Conservation (phyloP, 2,329 filamentous ascomycete genomes). For the Aspergillus eucalypticola region DNA sequence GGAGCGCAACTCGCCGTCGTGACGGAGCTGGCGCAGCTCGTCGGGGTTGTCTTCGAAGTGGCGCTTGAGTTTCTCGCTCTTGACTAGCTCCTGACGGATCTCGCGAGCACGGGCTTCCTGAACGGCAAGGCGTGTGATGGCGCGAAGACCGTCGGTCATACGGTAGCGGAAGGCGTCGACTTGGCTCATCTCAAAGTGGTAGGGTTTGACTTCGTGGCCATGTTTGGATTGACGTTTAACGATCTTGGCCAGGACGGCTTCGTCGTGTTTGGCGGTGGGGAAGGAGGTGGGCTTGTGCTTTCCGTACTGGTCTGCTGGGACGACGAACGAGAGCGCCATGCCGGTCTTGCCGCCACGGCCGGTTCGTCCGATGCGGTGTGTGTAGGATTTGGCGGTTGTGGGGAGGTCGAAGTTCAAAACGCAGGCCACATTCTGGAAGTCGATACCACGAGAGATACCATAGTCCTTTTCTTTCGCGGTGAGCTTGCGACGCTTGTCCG, state of each 20-base stretch:
- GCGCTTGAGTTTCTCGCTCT: constrained; percentile 88
- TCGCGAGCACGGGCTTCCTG: constrained; percentile 88
- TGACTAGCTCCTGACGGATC: constrained; percentile 83
- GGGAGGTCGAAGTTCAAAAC: constrained; percentile 98
- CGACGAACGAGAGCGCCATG: constrained; percentile 93
- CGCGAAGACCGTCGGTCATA: constrained; percentile 85
- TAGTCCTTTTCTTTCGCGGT: constrained; percentile 78
- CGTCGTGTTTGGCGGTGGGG: constrained; percentile 75
- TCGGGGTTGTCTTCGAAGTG: constrained; percentile 97
- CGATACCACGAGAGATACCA: constrained; percentile 91
- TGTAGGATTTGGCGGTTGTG: constrained; percentile 83
- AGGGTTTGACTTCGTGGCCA: constrained; percentile 81
- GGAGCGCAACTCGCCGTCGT: constrained; percentile 83
- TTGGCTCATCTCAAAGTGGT: constrained; percentile 91
- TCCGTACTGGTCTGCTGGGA: constrained; percentile 76
- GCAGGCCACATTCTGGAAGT: constrained; percentile 92
- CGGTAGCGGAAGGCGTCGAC: constrained; percentile 94
- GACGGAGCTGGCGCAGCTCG: constrained; percentile 81
- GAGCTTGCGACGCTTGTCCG: constrained; percentile 65
- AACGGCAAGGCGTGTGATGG: constrained; percentile 85
- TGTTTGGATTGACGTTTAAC: constrained; percentile 74
- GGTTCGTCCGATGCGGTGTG: constrained; percentile 93
- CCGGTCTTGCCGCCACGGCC: constrained; percentile 87
- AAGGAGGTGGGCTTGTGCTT: constrained; percentile 88
- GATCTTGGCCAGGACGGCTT: constrained; percentile 79